Base-by-base conservation (phyloP, 2,329 filamentous ascomycete species). In the Zarea fungicola region DNA sequence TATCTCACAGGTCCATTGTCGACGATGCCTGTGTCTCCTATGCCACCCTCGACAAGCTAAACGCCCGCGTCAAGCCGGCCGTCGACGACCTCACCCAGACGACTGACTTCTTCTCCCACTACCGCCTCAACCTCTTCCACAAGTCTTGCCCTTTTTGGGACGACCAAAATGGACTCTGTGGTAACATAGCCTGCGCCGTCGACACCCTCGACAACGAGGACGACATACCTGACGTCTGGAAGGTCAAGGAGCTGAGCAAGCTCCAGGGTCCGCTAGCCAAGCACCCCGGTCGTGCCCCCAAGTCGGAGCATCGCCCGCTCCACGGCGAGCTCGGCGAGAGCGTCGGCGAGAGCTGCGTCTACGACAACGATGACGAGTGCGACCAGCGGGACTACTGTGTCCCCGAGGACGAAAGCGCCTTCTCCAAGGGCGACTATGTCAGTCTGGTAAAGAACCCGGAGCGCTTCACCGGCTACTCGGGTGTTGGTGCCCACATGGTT, bases 71-170 rank as follows among this genome's bases (percentile, higher is more conserved):
- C 54, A 84, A 85, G 59, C 87, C 90, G 16, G 80, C 83, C 45
- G 72, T 99, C 57, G 80, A 88, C 60, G 85, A 88, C 48, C 81
- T 99, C 39, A 95, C 89, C 0, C 81, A 81, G 58, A 83, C 87
- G 46, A 95, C 92, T 66, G 93, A 99, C 69, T 99, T 96, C 78
- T 99, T 99, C 71, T 92, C 92, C 46, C 90, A 97, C 69, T 99
- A 97, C 72, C 85, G 93, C 50, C 74, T 99, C 39, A 97, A 96
- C 65, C 78, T 99, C 18, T 99, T 89, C 69, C 87, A 95, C 68
- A 96, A 93, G 68, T 83, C 81, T 69, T 99, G 93, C 62, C 93
- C 93, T 0, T 99, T 97, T 66, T 99, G 93, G 92, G 81, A 84
- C 62, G 93, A 99, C 66, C 85, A 90, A 53, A 86, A 87, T 67